phyloP scores from a whole-genome alignment of 2,329 filamentous ascomycete species.

The Ophiostoma sp. region DNA sequence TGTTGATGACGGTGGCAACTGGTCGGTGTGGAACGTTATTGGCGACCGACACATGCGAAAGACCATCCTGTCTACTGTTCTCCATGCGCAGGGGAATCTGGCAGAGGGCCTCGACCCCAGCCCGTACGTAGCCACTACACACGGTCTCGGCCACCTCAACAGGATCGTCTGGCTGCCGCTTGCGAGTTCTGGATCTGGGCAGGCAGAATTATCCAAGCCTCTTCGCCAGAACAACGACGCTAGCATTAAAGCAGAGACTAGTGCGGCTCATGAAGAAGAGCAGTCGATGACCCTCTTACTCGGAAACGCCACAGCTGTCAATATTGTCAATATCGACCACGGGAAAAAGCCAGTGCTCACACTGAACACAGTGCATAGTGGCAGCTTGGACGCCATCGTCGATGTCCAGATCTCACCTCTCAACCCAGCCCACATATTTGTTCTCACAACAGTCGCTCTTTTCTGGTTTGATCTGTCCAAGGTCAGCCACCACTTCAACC shows the following conservation, averaged over 20 bases:
- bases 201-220: no score
- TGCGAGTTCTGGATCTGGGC: not conserved
- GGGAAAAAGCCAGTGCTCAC: conserved; percentile 19
- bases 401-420: conserved; percentile 47
- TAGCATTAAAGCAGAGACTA: no score
- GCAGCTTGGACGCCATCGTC: conserved; percentile 44
- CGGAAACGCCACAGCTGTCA: conserved; percentile 31
- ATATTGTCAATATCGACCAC: conserved; percentile 29
- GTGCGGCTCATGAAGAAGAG: not conserved
- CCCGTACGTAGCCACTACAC: not conserved
- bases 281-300: conserved; percentile 28
- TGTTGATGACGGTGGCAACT: conserved; percentile 59
- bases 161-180: conserved; percentile 21
- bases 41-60: conserved; percentile 35
- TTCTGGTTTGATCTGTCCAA: conserved; percentile 42
- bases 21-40: conserved; percentile 61
- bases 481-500: not conserved
- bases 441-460: conserved; percentile 52
- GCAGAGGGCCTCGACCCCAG: conserved; percentile 5
- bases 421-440: conserved; percentile 46
- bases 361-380: conserved; percentile 28
- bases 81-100: conserved; percentile 38
- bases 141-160: conserved; percentile 22
- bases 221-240: no score
- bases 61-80: conserved; percentile 33